phyloP scores from a whole-genome alignment of 78 protist species.

The Dictyostelium capitatum region DNA sequence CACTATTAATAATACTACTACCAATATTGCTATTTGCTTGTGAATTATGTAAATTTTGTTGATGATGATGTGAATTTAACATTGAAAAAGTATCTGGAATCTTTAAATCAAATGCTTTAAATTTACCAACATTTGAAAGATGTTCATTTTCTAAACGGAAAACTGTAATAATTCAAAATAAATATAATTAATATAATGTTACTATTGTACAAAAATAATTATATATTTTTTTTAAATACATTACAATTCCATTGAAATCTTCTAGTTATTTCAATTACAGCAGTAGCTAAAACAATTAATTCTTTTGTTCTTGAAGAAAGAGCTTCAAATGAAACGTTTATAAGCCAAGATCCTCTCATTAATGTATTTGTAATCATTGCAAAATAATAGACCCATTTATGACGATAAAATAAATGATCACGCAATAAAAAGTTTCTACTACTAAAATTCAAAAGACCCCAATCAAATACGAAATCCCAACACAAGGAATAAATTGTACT shows the following conservation, averaged over 20 bases:
- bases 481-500: slow-evolving; percentile 37
- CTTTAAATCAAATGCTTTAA: slow-evolving; percentile 73
- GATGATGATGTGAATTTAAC: not conserved
- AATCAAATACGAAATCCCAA: slow-evolving; percentile 82
- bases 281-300: slow-evolving; percentile 33
- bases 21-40: not conserved
- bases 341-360: slow-evolving; percentile 67
- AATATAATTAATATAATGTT: no score
- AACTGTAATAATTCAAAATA: slow-evolving; percentile 12
- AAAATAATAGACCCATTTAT: slow-evolving; percentile 54
- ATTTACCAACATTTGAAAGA: slow-evolving; percentile 70
- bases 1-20: no score
- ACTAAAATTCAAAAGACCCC: slow-evolving; percentile 55
- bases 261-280: slow-evolving; percentile 60
- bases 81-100: slow-evolving; percentile 48
- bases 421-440: slow-evolving; percentile 37
- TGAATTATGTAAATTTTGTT: not conserved
- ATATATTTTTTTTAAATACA: not conserved
- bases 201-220: no score
- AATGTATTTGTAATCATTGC: slow-evolving; percentile 59
- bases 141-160: slow-evolving; percentile 86
- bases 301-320: slow-evolving; percentile 53
- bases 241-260: slow-evolving; percentile 83
- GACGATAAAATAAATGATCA: slow-evolving; percentile 36
- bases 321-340: slow-evolving; percentile 59